A percentile compares a stretch with the other conserved stretches of the same genome.
Conservation (phyloP, 495 filamentous ascomycete genomes). For the Rusavskia elegans region DNA sequence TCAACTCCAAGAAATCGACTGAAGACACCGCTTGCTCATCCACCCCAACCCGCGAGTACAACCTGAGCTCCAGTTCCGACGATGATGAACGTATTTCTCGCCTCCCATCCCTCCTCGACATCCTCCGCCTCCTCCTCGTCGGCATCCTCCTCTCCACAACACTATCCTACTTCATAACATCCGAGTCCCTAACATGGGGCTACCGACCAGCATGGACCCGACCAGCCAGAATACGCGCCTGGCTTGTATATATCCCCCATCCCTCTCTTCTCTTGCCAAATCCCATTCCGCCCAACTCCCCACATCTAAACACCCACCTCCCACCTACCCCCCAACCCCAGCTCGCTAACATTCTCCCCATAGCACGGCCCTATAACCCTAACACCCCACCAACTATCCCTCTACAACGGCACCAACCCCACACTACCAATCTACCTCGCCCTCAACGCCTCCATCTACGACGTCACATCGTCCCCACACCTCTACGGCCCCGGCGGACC, state of each 20-base stretch:
- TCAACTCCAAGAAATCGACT: not conserved
- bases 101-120: slow-evolving; percentile 47
- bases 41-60: not conserved
- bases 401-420: slow-evolving; percentile 65
- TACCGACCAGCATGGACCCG: slow-evolving; percentile 56
- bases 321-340: too few species aligned
- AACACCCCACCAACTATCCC: slow-evolving; percentile 54
- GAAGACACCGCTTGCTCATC: not conserved
- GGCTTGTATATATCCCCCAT: slow-evolving; percentile 33
- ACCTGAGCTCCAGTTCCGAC: not conserved
- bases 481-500: slow-evolving; percentile 82
- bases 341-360: not conserved
- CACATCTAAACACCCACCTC: too few species aligned
- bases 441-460: slow-evolving; percentile 88
- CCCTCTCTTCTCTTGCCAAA: not conserved
- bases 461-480: slow-evolving; percentile 57
- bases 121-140: slow-evolving; percentile 57
- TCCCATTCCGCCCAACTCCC: not conserved
- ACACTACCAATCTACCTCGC: slow-evolving; percentile 73
- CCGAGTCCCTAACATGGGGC: slow-evolving; percentile 49
- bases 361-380: slow-evolving; percentile 41
- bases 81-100: slow-evolving; percentile 5
- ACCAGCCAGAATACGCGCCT: slow-evolving; percentile 41
- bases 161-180: slow-evolving; percentile 70
- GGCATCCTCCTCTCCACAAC: slow-evolving; percentile 50